Evolutionary conservation across 441 rosid species (phyloP).

Genomic region (Populus tomentosa): DNA sequence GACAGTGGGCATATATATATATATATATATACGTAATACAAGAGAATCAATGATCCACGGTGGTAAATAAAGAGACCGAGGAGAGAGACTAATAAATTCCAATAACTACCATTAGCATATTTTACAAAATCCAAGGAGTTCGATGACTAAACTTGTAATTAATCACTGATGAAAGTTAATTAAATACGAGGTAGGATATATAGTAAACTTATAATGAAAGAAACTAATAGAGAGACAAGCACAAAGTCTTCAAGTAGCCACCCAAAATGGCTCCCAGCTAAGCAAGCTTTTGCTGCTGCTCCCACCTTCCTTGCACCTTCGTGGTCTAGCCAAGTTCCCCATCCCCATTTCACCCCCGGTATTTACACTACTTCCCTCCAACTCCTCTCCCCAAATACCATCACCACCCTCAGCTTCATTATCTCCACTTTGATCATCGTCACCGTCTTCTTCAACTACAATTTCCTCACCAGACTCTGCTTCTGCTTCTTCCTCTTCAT

Average conservation of each 20-base stretch:
- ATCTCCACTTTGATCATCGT: conserved; percentile 13
- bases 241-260: conserved; percentile 43
- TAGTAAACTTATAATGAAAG: not conserved
- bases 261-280: conserved; percentile 44
- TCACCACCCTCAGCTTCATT: not conserved
- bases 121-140: conserved; percentile 12
- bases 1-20: not conserved
- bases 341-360: conserved; percentile 34
- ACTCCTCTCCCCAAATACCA: conserved; percentile 12
- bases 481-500: not conserved
- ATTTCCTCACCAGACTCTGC: conserved; percentile 19
- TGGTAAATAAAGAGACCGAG: not conserved
- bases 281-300: conserved; percentile 37
- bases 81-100: conserved; percentile 4
- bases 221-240: not conserved
- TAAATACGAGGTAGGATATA: not conserved
- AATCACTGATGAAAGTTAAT: conserved; percentile 8
- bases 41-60: not conserved
- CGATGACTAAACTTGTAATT: conserved; percentile 10
- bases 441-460: conserved; percentile 10
- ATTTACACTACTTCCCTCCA: conserved; percentile 13
- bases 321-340: conserved; percentile 29
- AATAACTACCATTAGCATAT: conserved; percentile 36
- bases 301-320: conserved; percentile 52
- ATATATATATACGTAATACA: no score